These are phyloP conservation scores for Atractiella rhizophila DNA, from an alignment of 768 basidiomycete species.

Conservation along the genomic window DNA sequence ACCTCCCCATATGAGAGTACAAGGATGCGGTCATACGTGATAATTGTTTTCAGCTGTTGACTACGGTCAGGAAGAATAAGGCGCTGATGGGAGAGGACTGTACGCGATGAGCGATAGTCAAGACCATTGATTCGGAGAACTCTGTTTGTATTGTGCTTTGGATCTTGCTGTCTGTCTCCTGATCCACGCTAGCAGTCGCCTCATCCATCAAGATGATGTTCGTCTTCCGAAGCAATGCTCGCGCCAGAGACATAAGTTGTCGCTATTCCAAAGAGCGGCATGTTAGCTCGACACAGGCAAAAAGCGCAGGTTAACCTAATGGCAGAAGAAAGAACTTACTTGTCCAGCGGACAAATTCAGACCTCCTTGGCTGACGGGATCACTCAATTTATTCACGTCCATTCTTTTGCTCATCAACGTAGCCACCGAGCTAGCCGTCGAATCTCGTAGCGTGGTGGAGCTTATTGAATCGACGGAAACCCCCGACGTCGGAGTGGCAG, in stretches of 20 bases:
- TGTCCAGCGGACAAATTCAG: constrained; percentile 25
- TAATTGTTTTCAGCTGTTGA: no score
- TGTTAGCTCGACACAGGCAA: constrained; percentile 13
- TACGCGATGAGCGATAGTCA: background rate
- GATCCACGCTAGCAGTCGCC: constrained; percentile 21
- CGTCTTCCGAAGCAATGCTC: constrained; percentile 11
- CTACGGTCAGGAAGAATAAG: no score
- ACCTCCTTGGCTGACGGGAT: constrained; percentile 18
- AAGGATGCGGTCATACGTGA: constrained; percentile 24
- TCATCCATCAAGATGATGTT: constrained; percentile 11
- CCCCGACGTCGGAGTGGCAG: background rate
- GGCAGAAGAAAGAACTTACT: no score
- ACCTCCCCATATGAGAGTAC: constrained; percentile 38
- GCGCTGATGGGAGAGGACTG: no score
- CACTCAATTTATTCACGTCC: no score
- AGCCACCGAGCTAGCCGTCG: constrained; percentile 5
- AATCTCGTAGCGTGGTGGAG: background rate
- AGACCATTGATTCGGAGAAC: background rate
- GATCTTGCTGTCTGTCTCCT: constrained; percentile 70
- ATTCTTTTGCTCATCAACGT: background rate
- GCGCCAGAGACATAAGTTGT: constrained; percentile 17
- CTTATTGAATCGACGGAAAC: background rate
- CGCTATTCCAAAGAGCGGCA: no score
- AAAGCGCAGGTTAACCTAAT: constrained; percentile 12
- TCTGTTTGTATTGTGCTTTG: constrained; percentile 26